Percentiles rank a stretch among this genome's conserved stretches.
Evolutionary conservation across 805 yeast genomes (phyloP).

Genomic region (Tetrapisispora fleetii): DNA sequence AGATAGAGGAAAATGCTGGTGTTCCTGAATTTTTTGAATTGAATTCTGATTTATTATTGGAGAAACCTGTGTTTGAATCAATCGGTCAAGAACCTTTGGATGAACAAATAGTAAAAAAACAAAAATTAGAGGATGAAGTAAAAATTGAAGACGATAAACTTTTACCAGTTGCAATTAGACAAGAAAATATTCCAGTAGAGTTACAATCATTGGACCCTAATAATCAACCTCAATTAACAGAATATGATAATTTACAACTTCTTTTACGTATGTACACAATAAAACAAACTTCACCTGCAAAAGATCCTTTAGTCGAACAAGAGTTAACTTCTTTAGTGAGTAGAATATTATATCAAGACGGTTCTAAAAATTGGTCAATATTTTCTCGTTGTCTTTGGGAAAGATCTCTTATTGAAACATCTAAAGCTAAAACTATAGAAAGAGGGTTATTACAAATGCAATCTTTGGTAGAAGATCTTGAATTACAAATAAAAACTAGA

Average conservation of each 20-base stretch:
- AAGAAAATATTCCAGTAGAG: conserved; percentile 50
- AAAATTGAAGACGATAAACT: conserved; percentile 35
- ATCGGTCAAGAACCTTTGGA: conserved; percentile 40
- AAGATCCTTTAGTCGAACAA: conserved; percentile 64
- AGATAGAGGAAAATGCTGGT: conserved; percentile 6
- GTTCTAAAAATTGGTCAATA: conserved; percentile 49
- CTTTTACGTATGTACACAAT: conserved; percentile 56
- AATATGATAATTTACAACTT: conserved; percentile 65
- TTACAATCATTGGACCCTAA: conserved; percentile 63
- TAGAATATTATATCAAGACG: conserved; percentile 50
- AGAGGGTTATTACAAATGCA: conserved; percentile 92
- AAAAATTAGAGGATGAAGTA: conserved; percentile 28
- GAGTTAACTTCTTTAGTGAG: conserved; percentile 69
- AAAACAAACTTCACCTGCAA: conserved; percentile 61
- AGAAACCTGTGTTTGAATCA: conserved; percentile 60
- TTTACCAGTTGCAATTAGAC: conserved; percentile 53
- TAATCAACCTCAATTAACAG: conserved; percentile 61
- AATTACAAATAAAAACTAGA: conserved; percentile 51
- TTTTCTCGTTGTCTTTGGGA: conserved; percentile 83
- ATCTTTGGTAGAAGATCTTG: conserved; percentile 80
- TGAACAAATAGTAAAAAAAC: conserved; percentile 32
- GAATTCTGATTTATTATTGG: conserved; percentile 69
- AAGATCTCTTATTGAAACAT: conserved; percentile 74
- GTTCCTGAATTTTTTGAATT: conserved; percentile 51
- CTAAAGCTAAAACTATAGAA: conserved; percentile 77